Evolutionary conservation across 2,329 filamentous ascomycete species (phyloP).

Genomic region (Cytospora schulzeri): DNA sequence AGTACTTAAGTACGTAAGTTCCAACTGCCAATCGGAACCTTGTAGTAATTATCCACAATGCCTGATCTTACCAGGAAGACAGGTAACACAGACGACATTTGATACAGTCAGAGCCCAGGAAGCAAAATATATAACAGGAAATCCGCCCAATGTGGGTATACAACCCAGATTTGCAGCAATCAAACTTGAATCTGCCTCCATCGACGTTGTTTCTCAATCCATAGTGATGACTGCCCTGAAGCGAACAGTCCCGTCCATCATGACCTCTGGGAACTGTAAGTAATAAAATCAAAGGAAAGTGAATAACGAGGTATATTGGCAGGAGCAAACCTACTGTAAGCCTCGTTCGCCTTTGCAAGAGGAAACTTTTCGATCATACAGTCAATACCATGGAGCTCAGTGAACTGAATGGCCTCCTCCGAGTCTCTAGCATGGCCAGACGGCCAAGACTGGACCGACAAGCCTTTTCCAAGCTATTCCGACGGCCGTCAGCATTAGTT

Average conservation of each 20-base stretch:
- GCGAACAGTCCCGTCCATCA: slow-evolving; percentile 27
- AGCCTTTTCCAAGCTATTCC: slow-evolving; percentile 42
- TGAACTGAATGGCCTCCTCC: slow-evolving; percentile 68
- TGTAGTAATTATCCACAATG: too few relatives aligned
- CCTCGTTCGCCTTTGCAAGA: slow-evolving; percentile 52
- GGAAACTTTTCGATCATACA: slow-evolving; percentile 68
- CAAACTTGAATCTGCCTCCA: neutral
- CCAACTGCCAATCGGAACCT: too few relatives aligned
- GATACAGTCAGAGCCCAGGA: too few relatives aligned
- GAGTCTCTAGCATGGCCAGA: slow-evolving; percentile 65
- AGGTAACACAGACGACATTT: too few relatives aligned
- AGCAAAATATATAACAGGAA: too few relatives aligned
- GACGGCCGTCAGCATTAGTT: neutral
- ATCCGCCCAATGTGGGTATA: too few relatives aligned
- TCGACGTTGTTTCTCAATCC: slow-evolving; percentile 6
- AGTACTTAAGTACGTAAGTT: too few relatives aligned
- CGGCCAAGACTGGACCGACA: slow-evolving; percentile 65
- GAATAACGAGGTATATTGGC: neutral
- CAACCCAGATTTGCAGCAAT: too few relatives aligned
- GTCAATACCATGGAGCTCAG: slow-evolving; percentile 61
- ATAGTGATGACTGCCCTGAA: slow-evolving; percentile 31
- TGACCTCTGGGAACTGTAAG: slow-evolving; percentile 1
- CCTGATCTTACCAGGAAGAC: too few relatives aligned
- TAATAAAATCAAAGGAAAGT: neutral
- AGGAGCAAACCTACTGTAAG: slow-evolving; percentile 34